Base-by-base conservation (phyloP, 1,139 yeast genomes). In the Kurtzmaniella quercitrusa region DNA sequence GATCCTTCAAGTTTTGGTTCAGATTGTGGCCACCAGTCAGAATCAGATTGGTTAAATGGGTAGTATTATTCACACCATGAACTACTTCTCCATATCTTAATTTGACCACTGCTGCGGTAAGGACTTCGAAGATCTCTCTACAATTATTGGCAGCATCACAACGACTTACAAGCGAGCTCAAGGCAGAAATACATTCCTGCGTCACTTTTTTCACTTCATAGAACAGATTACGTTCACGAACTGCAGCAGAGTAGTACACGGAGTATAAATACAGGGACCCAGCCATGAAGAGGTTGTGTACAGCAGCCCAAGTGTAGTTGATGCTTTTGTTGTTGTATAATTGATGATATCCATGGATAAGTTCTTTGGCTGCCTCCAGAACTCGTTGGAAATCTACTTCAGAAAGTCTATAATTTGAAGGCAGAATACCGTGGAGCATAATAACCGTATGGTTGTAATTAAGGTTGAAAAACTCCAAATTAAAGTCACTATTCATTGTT, bases 271-370 rank as follows among this genome's bases (percentile, higher is more conserved):
- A 88, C 2, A 95, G 85, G 17, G 93, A 85, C 1, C 95, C 95
- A 0, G 96, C 93, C 85, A 86, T 84, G 58, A 88, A 88, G 44
- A 88, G 66, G 59, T 88, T 89, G 59, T 89, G 95, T 1, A 89
- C 93, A 0, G 95, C 95, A 1, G 91, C 93, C 96, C 96, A 90
- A 0, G 96, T 88, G 62, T 86, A 90, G 59, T 89, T 89, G 48
- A 89, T 75, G 40, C 79, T 71, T 52, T 78, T 79, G 29, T 73
- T 73, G 17, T 67, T 62, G 51, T 77, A 77, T 38, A 89, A 65
- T 42, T 75, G 77, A 40, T 75, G 67, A 59, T 87, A 90, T 38
- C 81, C 75, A 39, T 72, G 68, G 44, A 89, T 82, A 37, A 88
- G 75, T 39, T 82, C 82, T 51, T 76, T 77, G 1, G 94, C 79